Percentiles rank a stretch among this genome's conserved stretches.
Evolutionary conservation across 2,329 filamentous ascomycete species (phyloP).

Genomic region (Decorospora gaudefroyi): DNA sequence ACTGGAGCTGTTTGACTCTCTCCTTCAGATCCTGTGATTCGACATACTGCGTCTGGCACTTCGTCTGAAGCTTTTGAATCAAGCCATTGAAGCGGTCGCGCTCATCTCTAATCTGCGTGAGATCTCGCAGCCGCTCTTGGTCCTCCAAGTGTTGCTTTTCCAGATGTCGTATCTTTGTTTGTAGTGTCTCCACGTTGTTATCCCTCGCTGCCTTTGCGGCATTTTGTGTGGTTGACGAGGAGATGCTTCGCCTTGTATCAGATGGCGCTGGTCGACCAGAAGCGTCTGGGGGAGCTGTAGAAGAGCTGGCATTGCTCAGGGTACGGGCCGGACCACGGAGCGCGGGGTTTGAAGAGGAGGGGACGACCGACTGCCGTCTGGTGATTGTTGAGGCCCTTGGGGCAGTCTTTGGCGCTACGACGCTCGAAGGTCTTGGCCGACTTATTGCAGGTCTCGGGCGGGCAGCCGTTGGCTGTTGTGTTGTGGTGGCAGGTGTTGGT

Average conservation of each 20-base stretch:
- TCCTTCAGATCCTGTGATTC: conserved; percentile 78
- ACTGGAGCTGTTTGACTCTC: conserved; percentile 75
- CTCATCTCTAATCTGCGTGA: conserved; percentile 77
- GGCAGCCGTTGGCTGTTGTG: conserved; percentile 6
- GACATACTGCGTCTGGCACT: conserved; percentile 81
- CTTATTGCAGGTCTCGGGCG: conserved; percentile 6
- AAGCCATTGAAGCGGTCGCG: conserved; percentile 79
- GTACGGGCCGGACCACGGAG: conserved; percentile 24
- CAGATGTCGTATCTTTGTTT: conserved; percentile 82
- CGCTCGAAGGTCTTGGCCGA: conserved; percentile 31
- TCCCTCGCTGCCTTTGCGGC: conserved; percentile 25
- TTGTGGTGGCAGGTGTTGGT: conserved; percentile 13
- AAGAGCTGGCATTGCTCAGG: conserved; percentile 25
- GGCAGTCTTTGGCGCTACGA: conserved; percentile 21
- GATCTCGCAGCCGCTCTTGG: conserved; percentile 76
- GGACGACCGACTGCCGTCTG: conserved; percentile 30
- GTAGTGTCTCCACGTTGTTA: conserved; percentile 72
- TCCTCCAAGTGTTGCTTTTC: conserved; percentile 87
- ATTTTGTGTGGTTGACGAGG: conserved; percentile 22
- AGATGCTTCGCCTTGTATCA: conserved; percentile 20
- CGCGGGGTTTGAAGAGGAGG: conserved; percentile 13
- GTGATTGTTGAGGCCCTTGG: conserved; percentile 20
- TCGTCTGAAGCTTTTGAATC: conserved; percentile 87
- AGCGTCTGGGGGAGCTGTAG: conserved; percentile 4
- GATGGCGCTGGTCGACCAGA: conserved; percentile 8